phyloP scores from a whole-genome alignment of 805 yeast species.

The Saturnispora galanensis region DNA sequence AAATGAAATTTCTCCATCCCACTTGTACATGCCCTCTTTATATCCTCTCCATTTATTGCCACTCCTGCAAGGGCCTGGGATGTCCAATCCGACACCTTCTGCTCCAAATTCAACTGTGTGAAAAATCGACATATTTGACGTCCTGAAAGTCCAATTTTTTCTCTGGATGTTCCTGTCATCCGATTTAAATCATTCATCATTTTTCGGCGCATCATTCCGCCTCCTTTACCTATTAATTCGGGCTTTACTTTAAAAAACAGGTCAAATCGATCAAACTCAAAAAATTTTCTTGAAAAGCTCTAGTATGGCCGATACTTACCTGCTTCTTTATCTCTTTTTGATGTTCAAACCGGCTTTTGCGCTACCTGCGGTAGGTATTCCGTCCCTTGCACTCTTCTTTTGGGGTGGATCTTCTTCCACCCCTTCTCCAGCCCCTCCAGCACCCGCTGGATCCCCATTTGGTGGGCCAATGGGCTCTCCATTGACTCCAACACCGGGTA shows the following conservation, averaged over 20 bases:
- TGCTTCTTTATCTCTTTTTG: background rate
- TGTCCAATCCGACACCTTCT: background rate
- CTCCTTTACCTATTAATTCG: too few relatives aligned
- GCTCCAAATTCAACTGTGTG: background rate
- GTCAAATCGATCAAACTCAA: background rate
- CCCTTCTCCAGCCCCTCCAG: slow-evolving; percentile 14
- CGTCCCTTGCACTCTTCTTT: slow-evolving; percentile 20
- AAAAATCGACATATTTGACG: background rate
- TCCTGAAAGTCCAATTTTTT: background rate
- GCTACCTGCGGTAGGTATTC: slow-evolving; percentile 16
- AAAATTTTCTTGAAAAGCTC: too few relatives aligned
- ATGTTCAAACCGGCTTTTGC: slow-evolving; percentile 14
- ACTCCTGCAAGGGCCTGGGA: background rate
- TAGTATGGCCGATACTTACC: background rate
- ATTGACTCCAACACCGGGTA: slow-evolving; percentile 9
- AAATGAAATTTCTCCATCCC: too few relatives aligned
- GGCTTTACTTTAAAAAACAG: background rate
- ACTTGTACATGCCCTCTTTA: too few relatives aligned
- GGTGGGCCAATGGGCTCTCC: slow-evolving; percentile 6
- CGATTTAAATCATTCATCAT: background rate
- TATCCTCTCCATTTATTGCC: too few relatives aligned
- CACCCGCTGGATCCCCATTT: slow-evolving; percentile 14
- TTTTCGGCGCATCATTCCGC: background rate
- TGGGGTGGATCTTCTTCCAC: slow-evolving; percentile 21
- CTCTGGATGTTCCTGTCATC: background rate